Percentiles rank a stretch among this genome's conserved stretches.
These are phyloP conservation scores for Teratosphaeria nubilosa DNA, from an alignment of 2,329 filamentous ascomycete species.

Conservation along the genomic window DNA sequence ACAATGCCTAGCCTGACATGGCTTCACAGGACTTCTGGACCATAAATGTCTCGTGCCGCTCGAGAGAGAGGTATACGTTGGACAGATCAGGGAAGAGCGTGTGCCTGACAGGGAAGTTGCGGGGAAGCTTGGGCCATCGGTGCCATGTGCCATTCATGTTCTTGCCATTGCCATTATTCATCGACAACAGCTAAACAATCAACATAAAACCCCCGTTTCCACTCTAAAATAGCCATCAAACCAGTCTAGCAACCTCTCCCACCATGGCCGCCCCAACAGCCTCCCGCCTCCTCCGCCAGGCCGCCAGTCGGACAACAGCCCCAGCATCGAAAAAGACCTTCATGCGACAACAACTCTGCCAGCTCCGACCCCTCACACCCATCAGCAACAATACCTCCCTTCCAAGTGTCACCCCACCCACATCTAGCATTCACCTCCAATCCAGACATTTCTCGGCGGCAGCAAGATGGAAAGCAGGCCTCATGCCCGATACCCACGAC, in stretches of 20 bases:
- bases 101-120: background rate
- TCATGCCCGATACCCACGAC: conserved; percentile 35
- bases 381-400: background rate
- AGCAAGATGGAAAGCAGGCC: conserved; percentile 16
- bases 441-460: conserved; percentile 13
- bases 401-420: background rate
- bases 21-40: background rate
- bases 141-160: background rate
- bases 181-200: background rate
- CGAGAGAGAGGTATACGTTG: too few relatives aligned
- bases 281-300: conserved; percentile 3
- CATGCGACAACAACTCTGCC: background rate
- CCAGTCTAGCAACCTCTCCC: background rate
- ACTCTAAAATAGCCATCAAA: background rate
- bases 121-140: background rate
- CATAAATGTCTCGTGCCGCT: too few relatives aligned
- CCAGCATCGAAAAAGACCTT: background rate
- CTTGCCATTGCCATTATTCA: background rate
- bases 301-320: background rate
- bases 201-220: background rate
- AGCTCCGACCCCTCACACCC: background rate
- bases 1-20: background rate
- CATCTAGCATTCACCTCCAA: conserved; percentile 1
- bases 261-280: conserved; percentile 3
- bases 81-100: too few relatives aligned